phyloP scores from a whole-genome alignment of 169 alveolate genomes.

The Plasmodium fragile region DNA sequence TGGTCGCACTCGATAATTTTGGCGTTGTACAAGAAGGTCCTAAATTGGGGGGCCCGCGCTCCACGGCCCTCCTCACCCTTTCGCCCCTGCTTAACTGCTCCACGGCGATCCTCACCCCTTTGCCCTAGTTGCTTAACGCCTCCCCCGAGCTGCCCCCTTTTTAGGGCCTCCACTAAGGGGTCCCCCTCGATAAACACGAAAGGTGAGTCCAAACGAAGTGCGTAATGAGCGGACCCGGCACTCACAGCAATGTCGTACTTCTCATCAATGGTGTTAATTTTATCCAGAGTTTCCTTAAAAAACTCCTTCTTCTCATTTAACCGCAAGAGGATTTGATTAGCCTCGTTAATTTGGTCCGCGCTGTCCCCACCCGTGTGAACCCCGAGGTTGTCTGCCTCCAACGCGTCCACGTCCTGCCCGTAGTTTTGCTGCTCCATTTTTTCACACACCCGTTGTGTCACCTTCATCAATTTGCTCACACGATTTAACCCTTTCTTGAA shows the following conservation, averaged over 20 bases:
- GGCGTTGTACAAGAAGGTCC: slow-evolving; percentile 42
- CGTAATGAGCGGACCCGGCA: background rate
- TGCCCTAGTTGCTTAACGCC: background rate
- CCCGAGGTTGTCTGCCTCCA: slow-evolving; percentile 11
- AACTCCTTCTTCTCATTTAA: slow-evolving; percentile 46
- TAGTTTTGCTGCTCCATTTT: slow-evolving; percentile 31
- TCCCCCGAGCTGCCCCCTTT: background rate
- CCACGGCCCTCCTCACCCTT: background rate
- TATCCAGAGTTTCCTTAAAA: slow-evolving; percentile 12
- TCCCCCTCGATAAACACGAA: slow-evolving; percentile 7
- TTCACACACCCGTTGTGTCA: slow-evolving; percentile 13
- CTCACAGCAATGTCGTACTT: slow-evolving; percentile 38
- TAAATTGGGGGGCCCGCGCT: background rate
- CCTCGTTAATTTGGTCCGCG: slow-evolving; percentile 28
- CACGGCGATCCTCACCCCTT: no score
- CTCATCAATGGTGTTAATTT: slow-evolving; percentile 44
- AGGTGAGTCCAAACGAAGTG: slow-evolving; percentile 36
- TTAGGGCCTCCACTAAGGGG: slow-evolving; percentile 6
- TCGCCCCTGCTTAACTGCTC: background rate
- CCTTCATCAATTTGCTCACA: slow-evolving; percentile 22
- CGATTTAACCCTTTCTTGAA: slow-evolving; percentile 23
- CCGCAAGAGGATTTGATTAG: slow-evolving; percentile 64
- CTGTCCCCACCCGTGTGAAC: background rate
- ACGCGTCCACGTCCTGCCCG: background rate
- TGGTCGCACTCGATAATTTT: slow-evolving; percentile 66